These are phyloP conservation scores for Lecanicillium sp. DNA, from an alignment of 2,329 filamentous ascomycete genomes.

Conservation along the genomic window DNA sequence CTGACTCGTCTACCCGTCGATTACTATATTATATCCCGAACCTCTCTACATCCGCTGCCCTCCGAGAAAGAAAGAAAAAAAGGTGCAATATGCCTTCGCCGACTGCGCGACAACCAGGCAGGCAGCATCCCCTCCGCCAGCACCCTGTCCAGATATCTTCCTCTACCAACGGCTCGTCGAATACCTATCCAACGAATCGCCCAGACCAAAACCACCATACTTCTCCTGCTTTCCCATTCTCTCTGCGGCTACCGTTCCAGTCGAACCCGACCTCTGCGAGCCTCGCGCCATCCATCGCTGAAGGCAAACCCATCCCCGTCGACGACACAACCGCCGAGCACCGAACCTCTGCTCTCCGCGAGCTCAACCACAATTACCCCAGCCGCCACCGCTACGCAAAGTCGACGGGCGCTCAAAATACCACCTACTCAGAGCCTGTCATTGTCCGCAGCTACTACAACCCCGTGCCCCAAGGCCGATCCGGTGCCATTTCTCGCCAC, in stretches of 20 bases:
- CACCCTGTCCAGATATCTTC: not conserved
- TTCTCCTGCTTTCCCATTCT: slow-evolving; percentile 32
- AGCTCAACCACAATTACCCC: slow-evolving; percentile 50
- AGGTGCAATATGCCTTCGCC: slow-evolving; percentile 3
- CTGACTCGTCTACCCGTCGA: not conserved
- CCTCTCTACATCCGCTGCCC: no score
- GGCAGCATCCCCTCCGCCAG: not conserved
- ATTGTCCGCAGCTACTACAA: slow-evolving; percentile 57
- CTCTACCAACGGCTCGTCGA: not conserved
- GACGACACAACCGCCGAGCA: slow-evolving; percentile 47
- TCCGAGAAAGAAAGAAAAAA: no score
- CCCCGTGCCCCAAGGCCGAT: slow-evolving; percentile 25
- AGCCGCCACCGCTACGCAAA: slow-evolving; percentile 49
- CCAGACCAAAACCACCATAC: not conserved
- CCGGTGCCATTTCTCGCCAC: slow-evolving; percentile 7
- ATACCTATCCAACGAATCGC: not conserved
- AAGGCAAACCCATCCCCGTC: slow-evolving; percentile 46
- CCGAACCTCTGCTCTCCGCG: slow-evolving; percentile 51
- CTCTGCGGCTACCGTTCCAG: slow-evolving; percentile 39
- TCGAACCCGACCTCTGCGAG: slow-evolving; percentile 44
- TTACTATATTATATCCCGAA: not conserved
- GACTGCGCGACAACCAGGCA: not conserved
- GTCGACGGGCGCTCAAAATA: slow-evolving; percentile 46
- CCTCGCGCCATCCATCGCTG: slow-evolving; percentile 44
- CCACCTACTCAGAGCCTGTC: slow-evolving; percentile 56